Evolutionary conservation across 345 rosid species (phyloP).

Genomic region (Aethionema arabicum): DNA sequence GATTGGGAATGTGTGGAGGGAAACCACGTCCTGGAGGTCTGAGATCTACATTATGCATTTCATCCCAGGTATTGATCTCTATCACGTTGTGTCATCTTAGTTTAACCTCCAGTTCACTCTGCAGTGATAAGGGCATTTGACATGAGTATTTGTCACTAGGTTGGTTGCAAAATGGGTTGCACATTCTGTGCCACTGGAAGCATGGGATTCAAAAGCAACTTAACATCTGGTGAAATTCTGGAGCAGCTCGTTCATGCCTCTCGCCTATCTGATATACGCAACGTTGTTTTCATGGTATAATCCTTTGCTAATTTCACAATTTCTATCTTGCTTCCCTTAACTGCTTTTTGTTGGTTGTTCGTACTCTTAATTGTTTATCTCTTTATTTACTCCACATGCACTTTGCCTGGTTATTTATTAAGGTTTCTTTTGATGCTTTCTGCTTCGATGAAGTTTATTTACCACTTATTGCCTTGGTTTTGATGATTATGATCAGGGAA

Average conservation of each 20-base stretch:
- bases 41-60: conserved; percentile 82
- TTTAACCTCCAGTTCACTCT: not conserved
- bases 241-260: conserved; percentile 97
- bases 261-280: conserved; percentile 65
- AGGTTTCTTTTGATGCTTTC: not conserved
- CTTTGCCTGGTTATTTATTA: not conserved
- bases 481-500: conserved; percentile 61
- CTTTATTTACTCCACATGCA: not conserved
- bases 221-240: conserved; percentile 87
- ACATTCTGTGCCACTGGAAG: conserved; percentile 97
- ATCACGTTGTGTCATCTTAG: not conserved
- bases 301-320: not conserved
- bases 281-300: conserved; percentile 89
- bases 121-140: conserved; percentile 9
- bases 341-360: not conserved
- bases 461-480: conserved; percentile 14
- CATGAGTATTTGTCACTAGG: conserved; percentile 42
- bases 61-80: conserved; percentile 68
- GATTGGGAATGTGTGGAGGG: conserved; percentile 81
- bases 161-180: conserved; percentile 99
- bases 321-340: conserved; percentile 3
- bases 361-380: not conserved
- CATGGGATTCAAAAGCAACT: conserved; percentile 89
- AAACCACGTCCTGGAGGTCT: conserved; percentile 84
- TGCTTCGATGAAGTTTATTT: conserved; percentile 14